phyloP scores from a whole-genome alignment of 2,329 filamentous ascomycete species.

The Aspergillus hortae region DNA sequence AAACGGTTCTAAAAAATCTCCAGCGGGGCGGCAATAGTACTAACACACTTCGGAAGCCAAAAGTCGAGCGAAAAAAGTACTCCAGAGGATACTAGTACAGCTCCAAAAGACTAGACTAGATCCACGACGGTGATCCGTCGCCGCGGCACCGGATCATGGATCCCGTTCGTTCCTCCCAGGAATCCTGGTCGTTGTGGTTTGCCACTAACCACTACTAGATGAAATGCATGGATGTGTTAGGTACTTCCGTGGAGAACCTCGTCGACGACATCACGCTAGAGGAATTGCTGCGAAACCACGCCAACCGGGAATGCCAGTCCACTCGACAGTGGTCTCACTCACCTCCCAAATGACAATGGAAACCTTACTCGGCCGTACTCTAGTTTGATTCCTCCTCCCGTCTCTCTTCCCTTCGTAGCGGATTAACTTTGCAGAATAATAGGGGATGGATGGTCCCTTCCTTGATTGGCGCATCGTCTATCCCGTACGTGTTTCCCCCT shows the following conservation, averaged over 20 bases:
- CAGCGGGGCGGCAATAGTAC: constrained; percentile 3
- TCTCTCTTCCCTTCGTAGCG: background rate
- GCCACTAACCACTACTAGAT: no score
- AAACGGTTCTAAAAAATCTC: constrained; percentile 1
- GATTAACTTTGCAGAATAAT: background rate
- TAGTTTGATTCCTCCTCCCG: background rate
- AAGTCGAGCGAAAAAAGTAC: background rate
- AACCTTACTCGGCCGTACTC: background rate
- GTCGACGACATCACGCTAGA: no score
- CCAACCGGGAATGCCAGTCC: background rate
- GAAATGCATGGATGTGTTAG: no score
- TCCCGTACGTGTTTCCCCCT: background rate
- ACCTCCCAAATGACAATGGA: no score
- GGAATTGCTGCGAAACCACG: background rate
- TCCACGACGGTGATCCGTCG: constrained; percentile 28
- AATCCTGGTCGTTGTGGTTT: background rate
- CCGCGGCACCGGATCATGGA: constrained; percentile 33
- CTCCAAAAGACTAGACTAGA: constrained; percentile 4
- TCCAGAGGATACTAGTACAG: background rate
- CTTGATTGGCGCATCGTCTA: background rate
- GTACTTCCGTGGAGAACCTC: no score
- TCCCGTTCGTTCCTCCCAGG: background rate
- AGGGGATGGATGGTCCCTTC: background rate
- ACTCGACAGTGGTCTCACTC: background rate
- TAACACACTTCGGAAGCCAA: background rate